Evolutionary conservation across 2,329 filamentous ascomycete species (phyloP).

Genomic region (Pochonia chlamydosporia): DNA sequence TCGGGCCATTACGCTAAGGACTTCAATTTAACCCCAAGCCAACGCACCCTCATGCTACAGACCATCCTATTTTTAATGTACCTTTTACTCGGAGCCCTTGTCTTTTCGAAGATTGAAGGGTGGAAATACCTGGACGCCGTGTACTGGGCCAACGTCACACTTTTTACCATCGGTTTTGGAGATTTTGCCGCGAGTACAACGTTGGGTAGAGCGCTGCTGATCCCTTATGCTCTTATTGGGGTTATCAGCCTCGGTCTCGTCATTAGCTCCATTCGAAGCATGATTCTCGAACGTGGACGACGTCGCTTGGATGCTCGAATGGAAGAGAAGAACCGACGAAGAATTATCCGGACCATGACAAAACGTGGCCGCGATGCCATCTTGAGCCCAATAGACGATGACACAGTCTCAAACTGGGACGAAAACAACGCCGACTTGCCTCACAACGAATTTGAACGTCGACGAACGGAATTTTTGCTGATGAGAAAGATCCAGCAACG

Average conservation of each 20-base stretch:
- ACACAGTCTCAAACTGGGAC: conserved; percentile 9
- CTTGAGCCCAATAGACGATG: conserved; percentile 40
- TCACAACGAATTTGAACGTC: conserved; percentile 48
- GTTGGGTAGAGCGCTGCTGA: conserved; percentile 63
- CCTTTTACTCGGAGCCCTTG: conserved; percentile 67
- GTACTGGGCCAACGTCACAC: conserved; percentile 72
- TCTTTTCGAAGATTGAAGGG: conserved; percentile 67
- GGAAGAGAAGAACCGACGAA: conserved; percentile 52
- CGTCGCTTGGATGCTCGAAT: conserved; percentile 49
- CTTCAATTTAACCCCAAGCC: conserved; percentile 71
- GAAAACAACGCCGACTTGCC: conserved; percentile 11
- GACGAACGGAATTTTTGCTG: conserved; percentile 65
- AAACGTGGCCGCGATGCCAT: conserved; percentile 40
- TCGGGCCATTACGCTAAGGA: conserved; percentile 66
- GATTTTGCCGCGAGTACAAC: conserved; percentile 43
- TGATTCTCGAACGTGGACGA: conserved; percentile 54
- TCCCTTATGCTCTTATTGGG: conserved; percentile 79
- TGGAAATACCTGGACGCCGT: conserved; percentile 75
- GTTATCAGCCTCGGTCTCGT: conserved; percentile 82
- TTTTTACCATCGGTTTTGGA: conserved; percentile 61
- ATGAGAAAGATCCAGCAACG: conserved; percentile 75
- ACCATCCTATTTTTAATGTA: conserved; percentile 83
- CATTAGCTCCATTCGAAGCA: conserved; percentile 69
- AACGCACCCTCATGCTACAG: conserved; percentile 84
- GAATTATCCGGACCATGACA: conserved; percentile 38